These are phyloP conservation scores for Populus hybrid DNA, from an alignment of 441 rosid species.

Conservation along the genomic window DNA sequence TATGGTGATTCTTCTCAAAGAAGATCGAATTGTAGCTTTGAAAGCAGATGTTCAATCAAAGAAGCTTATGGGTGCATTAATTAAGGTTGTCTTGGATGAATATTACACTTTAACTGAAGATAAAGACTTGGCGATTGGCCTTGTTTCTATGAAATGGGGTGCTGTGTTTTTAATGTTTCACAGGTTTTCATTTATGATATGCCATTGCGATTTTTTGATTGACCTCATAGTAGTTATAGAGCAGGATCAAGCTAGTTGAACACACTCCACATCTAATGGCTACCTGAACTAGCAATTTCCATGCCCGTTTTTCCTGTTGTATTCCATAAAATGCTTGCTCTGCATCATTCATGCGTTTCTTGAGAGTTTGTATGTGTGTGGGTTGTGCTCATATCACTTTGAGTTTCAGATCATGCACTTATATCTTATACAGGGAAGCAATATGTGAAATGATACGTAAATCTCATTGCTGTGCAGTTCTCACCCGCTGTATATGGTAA, in stretches of 20 bases:
- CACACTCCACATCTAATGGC: neutral
- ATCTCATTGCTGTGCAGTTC: neutral
- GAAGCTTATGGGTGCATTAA: slow-evolving; percentile 31
- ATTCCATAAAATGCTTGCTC: neutral
- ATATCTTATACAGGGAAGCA: neutral
- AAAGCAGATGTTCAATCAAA: slow-evolving; percentile 20
- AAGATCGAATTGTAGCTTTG: slow-evolving; percentile 23
- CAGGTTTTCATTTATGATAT: slow-evolving; percentile 1
- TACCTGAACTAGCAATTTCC: neutral
- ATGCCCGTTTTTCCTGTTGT: neutral
- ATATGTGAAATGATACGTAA: neutral
- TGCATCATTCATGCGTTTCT: neutral
- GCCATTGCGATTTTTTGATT: slow-evolving; percentile 11
- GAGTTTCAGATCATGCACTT: neutral
- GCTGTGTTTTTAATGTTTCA: slow-evolving; percentile 17
- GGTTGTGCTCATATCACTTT: no score
- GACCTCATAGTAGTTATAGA: neutral
- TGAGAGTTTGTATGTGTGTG: no score
- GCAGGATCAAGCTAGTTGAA: neutral
- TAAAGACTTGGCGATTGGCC: slow-evolving; percentile 18
- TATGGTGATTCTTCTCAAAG: slow-evolving; percentile 13
- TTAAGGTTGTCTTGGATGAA: slow-evolving; percentile 22
- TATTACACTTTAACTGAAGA: slow-evolving; percentile 25
- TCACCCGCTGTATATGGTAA: neutral
- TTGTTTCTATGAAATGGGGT: slow-evolving; percentile 14